phyloP scores from a whole-genome alignment of 768 basidiomycete genomes.

The Boletus rex-veris region DNA sequence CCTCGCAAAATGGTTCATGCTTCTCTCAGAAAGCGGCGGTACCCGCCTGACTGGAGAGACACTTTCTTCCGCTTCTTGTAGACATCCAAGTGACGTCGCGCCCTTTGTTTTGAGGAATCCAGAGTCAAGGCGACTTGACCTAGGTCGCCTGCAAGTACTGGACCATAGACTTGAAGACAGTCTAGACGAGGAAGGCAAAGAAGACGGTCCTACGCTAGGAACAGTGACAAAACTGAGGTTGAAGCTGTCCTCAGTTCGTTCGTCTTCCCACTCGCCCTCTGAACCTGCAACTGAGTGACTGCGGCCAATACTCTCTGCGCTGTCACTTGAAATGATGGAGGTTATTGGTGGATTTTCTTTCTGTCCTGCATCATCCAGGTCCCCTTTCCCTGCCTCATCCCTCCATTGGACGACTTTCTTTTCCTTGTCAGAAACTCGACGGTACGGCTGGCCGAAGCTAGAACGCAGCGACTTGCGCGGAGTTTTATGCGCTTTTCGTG shows the following conservation, averaged over 20 bases:
- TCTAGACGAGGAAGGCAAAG: slow-evolving; percentile 37
- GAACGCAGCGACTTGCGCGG: slow-evolving; percentile 75
- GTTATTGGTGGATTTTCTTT: slow-evolving; percentile 18
- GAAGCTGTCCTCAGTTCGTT: slow-evolving; percentile 77
- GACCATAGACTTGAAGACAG: slow-evolving; percentile 13
- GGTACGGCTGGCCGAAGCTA: slow-evolving; percentile 57
- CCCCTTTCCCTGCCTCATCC: slow-evolving; percentile 82
- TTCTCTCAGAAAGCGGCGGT: slow-evolving; percentile 61
- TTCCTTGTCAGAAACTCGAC: slow-evolving; percentile 62
- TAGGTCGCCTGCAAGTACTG: slow-evolving; percentile 41
- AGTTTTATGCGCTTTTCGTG: slow-evolving; percentile 51
- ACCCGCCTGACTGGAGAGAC: slow-evolving; percentile 29
- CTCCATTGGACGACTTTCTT: slow-evolving; percentile 84
- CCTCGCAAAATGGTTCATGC: slow-evolving; percentile 47
- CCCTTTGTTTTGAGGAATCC: slow-evolving; percentile 59
- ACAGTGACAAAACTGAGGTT: slow-evolving; percentile 48
- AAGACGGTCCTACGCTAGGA: slow-evolving; percentile 21
- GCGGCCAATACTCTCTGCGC: slow-evolving; percentile 28
- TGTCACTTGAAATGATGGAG: slow-evolving; percentile 38
- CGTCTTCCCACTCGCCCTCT: slow-evolving; percentile 90
- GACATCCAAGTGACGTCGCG: slow-evolving; percentile 51
- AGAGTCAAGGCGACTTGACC: slow-evolving; percentile 67
- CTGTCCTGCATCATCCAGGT: slow-evolving; percentile 60
- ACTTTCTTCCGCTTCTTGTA: slow-evolving; percentile 72
- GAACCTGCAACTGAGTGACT: slow-evolving; percentile 54